Evolutionary conservation across 495 filamentous ascomycete genomes (phyloP), one percentile per base, ranked within the genome.

Genomic region (Hypoxylon subgilvum): DNA sequence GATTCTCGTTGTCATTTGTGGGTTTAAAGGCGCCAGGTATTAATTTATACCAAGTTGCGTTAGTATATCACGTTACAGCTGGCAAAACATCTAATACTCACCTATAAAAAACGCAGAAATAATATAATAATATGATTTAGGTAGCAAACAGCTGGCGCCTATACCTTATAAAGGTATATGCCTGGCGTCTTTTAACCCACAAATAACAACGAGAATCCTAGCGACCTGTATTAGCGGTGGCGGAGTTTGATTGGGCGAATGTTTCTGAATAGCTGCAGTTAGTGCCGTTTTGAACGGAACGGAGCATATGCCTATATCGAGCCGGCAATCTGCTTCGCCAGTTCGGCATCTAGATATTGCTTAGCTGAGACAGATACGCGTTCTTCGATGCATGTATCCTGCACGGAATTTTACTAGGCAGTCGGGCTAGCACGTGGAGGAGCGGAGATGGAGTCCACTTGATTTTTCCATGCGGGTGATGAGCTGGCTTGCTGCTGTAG

Each of bases 341-440:
- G 16, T 38, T 18, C 23, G 8, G 18, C 23, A 27, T 22, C 19
- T 2, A 12, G 18, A 56, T 55, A 50, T 45, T 38, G 35, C 4
- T 35, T 42, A 48, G 47, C 59, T 52, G 59, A 63, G 47, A 63
- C 58, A 40, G 22, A 38, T 57, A 38, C 17, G 13, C 45, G 56
- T 47, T 31, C 12, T 13, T 5, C 1, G 34, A 9, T 27, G 23
- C 22, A 22, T 31, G 3, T 54, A 45, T 40, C 17, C 58, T 56
- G 47, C 52, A 57, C 45, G 52, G 28, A 42, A 57, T 52, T 48
- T 21, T n/a, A n/a, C n/a, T n/a, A n/a, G 36, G n/a, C 57, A 56
- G 58, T 40, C 13, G 38, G 21, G 36, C 16, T 14, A 7, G 47
- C 52, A 63, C 59, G 52, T 57, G 59, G 52, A 57, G n/a, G 17